phyloP scores from a whole-genome alignment of 164 flowering plant species.

The Kingdonia uniflora region DNA sequence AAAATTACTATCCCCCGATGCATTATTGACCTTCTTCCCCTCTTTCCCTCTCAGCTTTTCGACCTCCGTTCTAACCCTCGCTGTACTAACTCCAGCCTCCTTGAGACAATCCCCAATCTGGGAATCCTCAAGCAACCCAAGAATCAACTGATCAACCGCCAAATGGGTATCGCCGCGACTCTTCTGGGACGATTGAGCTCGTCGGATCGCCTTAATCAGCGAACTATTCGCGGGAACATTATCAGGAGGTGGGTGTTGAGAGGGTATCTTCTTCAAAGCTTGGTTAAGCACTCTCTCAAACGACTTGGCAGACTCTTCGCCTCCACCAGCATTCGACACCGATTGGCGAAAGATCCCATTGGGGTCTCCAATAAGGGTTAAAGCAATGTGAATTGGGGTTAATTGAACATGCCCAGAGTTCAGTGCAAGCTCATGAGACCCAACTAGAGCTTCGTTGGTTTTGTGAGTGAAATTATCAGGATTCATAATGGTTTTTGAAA shows the following conservation, averaged over 20 bases:
- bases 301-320: slow-evolving; percentile 37
- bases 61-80: slow-evolving; percentile 61
- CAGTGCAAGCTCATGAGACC: too few species aligned
- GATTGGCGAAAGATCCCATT: slow-evolving; percentile 51
- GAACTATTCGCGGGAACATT: slow-evolving; percentile 58
- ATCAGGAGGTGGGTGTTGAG: slow-evolving; percentile 70
- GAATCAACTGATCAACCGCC: slow-evolving; percentile 63
- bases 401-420: slow-evolving; percentile 53
- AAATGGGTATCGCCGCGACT: slow-evolving; percentile 57
- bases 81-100: slow-evolving; percentile 52
- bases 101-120: slow-evolving; percentile 60
- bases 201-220: slow-evolving; percentile 47
- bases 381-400: slow-evolving; percentile 68
- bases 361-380: slow-evolving; percentile 41
- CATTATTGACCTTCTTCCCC: slow-evolving; percentile 73
- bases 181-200: slow-evolving; percentile 69
- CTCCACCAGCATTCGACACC: slow-evolving; percentile 39
- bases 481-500: too few species aligned
- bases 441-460: too few species aligned
- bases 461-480: too few species aligned
- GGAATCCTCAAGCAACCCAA: slow-evolving; percentile 82
- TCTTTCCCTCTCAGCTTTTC: slow-evolving; percentile 74
- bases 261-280: slow-evolving; percentile 55
- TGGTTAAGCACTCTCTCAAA: slow-evolving; percentile 57
- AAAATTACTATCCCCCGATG: slow-evolving; percentile 70